Percentiles rank a stretch among this genome's conserved stretches.
phyloP scores from a whole-genome alignment of 495 filamentous ascomycete species.

The Penicillium flavigenum region DNA sequence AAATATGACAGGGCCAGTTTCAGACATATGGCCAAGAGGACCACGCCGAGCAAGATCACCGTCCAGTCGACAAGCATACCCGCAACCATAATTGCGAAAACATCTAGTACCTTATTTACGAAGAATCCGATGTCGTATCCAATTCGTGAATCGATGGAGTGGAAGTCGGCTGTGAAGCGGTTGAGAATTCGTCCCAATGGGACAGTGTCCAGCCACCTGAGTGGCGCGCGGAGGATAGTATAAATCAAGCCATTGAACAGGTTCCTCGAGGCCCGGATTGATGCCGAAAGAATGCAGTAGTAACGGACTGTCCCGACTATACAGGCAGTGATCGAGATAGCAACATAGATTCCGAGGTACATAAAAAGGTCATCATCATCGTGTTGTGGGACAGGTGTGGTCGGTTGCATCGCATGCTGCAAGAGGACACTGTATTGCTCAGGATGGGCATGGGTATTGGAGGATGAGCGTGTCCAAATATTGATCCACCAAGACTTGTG shows the following conservation, averaged over 20 bases:
- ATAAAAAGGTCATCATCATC: constrained; percentile 41
- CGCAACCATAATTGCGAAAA: constrained; percentile 36
- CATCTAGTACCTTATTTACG: constrained; percentile 42
- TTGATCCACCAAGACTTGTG: constrained; percentile 67
- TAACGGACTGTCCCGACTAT: constrained; percentile 58
- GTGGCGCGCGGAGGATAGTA: constrained; percentile 65
- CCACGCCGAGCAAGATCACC: constrained; percentile 29
- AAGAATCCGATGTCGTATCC: constrained; percentile 58
- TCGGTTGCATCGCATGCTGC: constrained; percentile 22
- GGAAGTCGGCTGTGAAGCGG: constrained; percentile 77
- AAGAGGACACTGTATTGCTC: constrained; percentile 20
- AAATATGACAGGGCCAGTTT: constrained; percentile 62
- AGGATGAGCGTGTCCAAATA: constrained; percentile 58
- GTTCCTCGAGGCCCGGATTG: constrained; percentile 58
- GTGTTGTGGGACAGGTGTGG: constrained; percentile 6
- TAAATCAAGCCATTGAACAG: constrained; percentile 65
- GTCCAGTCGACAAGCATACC: constrained; percentile 34
- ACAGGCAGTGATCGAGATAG: constrained; percentile 55
- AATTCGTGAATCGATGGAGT: constrained; percentile 64
- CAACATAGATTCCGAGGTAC: constrained; percentile 69
- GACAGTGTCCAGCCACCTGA: constrained; percentile 79
- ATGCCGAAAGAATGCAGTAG: constrained; percentile 52
- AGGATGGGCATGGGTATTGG: constrained; percentile 23
- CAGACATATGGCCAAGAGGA: constrained; percentile 46
- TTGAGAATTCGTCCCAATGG: constrained; percentile 77